Evolutionary conservation across 805 yeast genomes (phyloP).

Genomic region (Yamadazyma phyllophila): DNA sequence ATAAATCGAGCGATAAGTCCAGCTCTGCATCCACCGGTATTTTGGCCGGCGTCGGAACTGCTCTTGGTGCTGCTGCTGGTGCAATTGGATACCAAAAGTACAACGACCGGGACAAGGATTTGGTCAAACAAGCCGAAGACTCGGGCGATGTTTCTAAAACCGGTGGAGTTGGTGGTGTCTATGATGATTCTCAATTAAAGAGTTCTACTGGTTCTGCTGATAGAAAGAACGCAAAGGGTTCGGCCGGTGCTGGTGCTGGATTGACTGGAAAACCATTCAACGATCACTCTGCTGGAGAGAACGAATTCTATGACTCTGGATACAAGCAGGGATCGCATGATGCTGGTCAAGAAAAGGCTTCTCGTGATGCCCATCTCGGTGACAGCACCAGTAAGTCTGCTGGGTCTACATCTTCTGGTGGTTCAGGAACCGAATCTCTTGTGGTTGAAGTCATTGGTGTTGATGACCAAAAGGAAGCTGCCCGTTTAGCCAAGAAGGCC

Average conservation of each 20-base stretch:
- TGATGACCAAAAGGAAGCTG: conserved; percentile 27
- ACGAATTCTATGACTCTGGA: conserved; percentile 11
- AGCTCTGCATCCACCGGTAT: conserved; percentile 6
- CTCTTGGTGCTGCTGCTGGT: conserved; percentile 11
- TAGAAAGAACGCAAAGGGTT: too few relatives aligned
- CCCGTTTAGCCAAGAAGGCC: conserved; percentile 30
- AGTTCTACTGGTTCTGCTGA: conserved; percentile 7
- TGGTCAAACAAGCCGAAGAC: conserved; percentile 4
- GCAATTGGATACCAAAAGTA: conserved; percentile 8
- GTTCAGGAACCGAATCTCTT: neutral
- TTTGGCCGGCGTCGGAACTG: conserved; percentile 11
- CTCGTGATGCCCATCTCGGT: neutral
- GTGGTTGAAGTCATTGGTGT: conserved; percentile 37
- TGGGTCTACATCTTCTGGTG: neutral
- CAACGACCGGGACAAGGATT: conserved; percentile 2
- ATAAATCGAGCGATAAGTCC: neutral
- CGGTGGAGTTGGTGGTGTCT: neutral
- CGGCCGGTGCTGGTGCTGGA: conserved; percentile 9
- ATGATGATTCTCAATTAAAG: neutral
- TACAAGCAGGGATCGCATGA: conserved; percentile 7
- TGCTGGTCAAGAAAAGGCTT: conserved; percentile 4
- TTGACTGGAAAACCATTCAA: conserved; percentile 8
- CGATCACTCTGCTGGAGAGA: conserved; percentile 7
- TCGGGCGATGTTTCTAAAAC: conserved; percentile 1
- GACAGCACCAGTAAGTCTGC: neutral